Percentiles rank a stretch among this genome's conserved stretches.
Conservation (phyloP, 2,329 filamentous ascomycete species). For the Lecanosticta acicola region DNA sequence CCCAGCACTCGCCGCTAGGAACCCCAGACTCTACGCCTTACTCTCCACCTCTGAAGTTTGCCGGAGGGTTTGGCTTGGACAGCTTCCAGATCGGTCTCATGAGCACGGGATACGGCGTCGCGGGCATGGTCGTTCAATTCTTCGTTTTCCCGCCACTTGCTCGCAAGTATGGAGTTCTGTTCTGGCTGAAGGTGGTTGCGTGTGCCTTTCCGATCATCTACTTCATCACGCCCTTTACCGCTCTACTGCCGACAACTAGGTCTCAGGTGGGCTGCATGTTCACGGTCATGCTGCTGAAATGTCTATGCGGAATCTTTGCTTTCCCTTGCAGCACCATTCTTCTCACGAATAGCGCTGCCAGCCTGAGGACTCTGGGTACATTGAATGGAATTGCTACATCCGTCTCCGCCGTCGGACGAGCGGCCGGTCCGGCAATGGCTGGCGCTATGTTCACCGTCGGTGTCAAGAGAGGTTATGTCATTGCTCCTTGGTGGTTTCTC, state of each 20-base stretch:
- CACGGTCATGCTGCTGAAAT: constrained; percentile 65
- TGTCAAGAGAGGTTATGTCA: constrained; percentile 66
- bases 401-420: constrained; percentile 72
- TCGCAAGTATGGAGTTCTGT: constrained; percentile 64
- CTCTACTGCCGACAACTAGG: constrained; percentile 50
- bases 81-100: constrained; percentile 75
- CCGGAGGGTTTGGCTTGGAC: constrained; percentile 68
- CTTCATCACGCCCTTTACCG: constrained; percentile 73
- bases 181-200: constrained; percentile 64
- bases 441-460: constrained; percentile 72
- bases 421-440: constrained; percentile 67
- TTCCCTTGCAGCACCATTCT: constrained; percentile 89
- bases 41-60: constrained; percentile 66
- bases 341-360: constrained; percentile 77
- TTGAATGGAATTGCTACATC: constrained; percentile 87
- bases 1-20: constrained; percentile 60
- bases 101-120: constrained; percentile 75
- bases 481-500: constrained; percentile 79
- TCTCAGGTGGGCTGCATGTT: constrained; percentile 58
- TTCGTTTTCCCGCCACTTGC: constrained; percentile 75
- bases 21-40: constrained; percentile 39
- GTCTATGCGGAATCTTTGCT: constrained; percentile 70
- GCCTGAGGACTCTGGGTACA: constrained; percentile 72
- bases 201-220: constrained; percentile 69
- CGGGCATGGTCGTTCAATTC: constrained; percentile 79